A percentile compares a stretch with the other conserved stretches of the same genome.
Conservation (phyloP, 352 stramenopile genomes). For the Globisporangium spiculum region DNA sequence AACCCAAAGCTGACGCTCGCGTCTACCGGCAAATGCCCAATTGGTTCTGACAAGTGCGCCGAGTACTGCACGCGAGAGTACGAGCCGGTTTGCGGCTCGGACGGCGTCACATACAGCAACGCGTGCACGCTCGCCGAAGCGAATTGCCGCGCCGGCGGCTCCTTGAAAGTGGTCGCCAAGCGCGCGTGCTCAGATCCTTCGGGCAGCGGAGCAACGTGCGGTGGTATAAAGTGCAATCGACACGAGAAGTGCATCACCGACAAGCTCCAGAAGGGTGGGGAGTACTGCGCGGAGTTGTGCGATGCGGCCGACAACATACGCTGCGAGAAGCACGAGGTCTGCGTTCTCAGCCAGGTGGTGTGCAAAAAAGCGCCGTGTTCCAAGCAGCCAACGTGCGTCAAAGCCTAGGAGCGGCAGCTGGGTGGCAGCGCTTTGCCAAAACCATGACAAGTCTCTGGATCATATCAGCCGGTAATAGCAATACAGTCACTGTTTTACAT, state of each 20-base stretch:
- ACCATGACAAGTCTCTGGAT: not conserved
- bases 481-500: not conserved
- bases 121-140: slow-evolving; percentile 24
- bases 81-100: slow-evolving; percentile 32
- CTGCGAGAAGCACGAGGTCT: slow-evolving; percentile 5
- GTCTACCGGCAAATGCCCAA: not conserved
- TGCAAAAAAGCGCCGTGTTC: not conserved
- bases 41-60: slow-evolving; percentile 7
- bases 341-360: not conserved
- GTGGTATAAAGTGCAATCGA: not conserved
- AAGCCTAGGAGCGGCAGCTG: not conserved
- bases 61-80: slow-evolving; percentile 27
- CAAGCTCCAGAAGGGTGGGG: not conserved
- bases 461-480: not conserved
- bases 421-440: no score
- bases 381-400: slow-evolving; percentile 1
- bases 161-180: slow-evolving; percentile 11
- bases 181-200: not conserved
- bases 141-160: slow-evolving; percentile 14
- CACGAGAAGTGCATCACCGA: not conserved
- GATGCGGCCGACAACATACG: not conserved
- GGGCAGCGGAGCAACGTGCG: not conserved
- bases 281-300: slow-evolving; percentile 3
- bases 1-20: not conserved
- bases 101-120: slow-evolving; percentile 30